phyloP scores from a whole-genome alignment of 345 rosid genomes.

The Eucalyptus sp. region DNA sequence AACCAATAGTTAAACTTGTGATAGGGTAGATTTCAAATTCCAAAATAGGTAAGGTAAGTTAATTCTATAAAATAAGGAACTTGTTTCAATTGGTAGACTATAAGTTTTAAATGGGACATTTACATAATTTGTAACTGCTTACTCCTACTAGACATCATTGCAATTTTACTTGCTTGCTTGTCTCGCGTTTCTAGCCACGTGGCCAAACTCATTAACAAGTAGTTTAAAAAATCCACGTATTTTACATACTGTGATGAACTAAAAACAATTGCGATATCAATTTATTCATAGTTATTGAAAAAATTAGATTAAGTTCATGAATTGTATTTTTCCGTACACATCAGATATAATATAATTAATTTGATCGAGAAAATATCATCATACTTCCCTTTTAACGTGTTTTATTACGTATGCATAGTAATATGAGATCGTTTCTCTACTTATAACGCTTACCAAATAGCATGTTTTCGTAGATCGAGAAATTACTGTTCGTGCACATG shows the following conservation, averaged over 20 bases:
- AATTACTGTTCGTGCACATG: not conserved
- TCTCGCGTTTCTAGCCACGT: not conserved
- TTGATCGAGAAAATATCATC: not conserved
- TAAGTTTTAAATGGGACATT: too few relatives aligned
- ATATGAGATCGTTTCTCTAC: not conserved
- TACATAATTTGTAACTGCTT: too few relatives aligned
- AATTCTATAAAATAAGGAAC: too few relatives aligned
- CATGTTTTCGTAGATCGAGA: not conserved
- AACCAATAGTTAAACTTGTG: accelerated
- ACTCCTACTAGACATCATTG: too few relatives aligned
- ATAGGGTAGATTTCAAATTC: too few relatives aligned
- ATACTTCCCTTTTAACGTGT: too few relatives aligned
- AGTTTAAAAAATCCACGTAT: not conserved
- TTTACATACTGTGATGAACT: not conserved
- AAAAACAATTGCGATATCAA: not conserved
- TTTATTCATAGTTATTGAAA: not conserved
- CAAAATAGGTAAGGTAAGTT: too few relatives aligned
- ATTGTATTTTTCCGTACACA: not conserved
- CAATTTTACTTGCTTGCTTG: not conserved
- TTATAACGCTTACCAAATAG: not conserved
- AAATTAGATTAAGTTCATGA: not conserved
- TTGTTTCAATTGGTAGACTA: too few relatives aligned
- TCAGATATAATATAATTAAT: not conserved
- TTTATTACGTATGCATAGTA: not conserved
- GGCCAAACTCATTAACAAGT: not conserved